Base-by-base conservation (phyloP, 2,329 filamentous ascomycete species). In the Sporothrix pseudoabietina region DNA sequence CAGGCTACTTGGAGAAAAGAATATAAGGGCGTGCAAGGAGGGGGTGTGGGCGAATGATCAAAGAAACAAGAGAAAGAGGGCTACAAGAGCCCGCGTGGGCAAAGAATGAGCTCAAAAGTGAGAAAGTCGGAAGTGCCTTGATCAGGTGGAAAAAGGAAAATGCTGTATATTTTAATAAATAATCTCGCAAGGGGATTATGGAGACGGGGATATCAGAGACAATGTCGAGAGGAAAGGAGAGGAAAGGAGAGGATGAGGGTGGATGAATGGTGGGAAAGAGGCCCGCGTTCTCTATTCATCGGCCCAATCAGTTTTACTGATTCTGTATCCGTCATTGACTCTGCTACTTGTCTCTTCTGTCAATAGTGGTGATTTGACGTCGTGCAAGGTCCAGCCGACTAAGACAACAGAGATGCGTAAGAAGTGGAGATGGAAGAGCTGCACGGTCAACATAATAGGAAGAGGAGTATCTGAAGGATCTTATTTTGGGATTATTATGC, bases 371-470 rank as follows among this genome's bases (percentile, higher is more conserved):
- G 35, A 4, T 44, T 35, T 72, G 49, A 22, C 10, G 52, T 72
- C 35, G 71, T 69, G 71, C 63, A 72, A 69, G 35, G 49, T 59
- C 30, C 10, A 39, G 61, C 44, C 49, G 16, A 69, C 71, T 72
- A 63, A 72, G 71, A 72, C 71, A 72, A 19, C 22, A 41, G 16
- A 32, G 4, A 26, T 55, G 35, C 26, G 59, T 69, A 41, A 68
- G 39, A 68, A 30, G 52, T 22, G 35, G 71, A 57, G 49, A 32
- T n/a, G 26, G 30, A 35, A 19, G 30, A 49, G 26, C 32, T 71
- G 70, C 70, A 32, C 32, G 55, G 69, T 26, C 41, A 39, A n/a
- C 12, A 44, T 10, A 52, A 9, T 1, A 32, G n/a, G 30, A 35
- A 10, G 32, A 66, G 59, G 2, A 44, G 22, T 26, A 57, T 26